Evolutionary conservation across 2,329 filamentous ascomycete species (phyloP), one percentile per base, ranked within the genome.

Genomic region (Aureobasidium sp.): DNA sequence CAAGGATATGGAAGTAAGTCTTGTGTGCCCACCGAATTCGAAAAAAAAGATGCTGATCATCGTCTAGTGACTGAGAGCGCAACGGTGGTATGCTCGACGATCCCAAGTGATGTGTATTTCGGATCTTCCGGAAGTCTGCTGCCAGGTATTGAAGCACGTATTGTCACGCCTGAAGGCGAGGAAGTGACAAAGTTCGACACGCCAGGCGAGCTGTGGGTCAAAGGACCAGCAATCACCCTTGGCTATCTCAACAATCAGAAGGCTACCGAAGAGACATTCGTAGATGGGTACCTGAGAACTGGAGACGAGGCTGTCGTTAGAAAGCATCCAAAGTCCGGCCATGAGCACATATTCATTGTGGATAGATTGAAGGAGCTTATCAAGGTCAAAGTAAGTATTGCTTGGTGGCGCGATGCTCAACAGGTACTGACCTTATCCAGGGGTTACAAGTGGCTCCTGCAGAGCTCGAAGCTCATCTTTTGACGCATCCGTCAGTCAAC

Each of bases 211-310:
- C 81, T 97, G 15, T 80, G 90, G 20, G 83, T 96, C 25, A 89
- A 90, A 71, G 85, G 84, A 0, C 91, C 91, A 0, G 86, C 87
- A 0, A 84, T 95, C 1, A 86, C 89, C 0, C 75, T 96, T 0
- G 92, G 92, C 0, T 97, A 97, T 68, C 77, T 96, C 59, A 88
- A 95, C 76, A 96, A 96, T 70, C 86, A 89, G 48, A 87, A 89
- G 69, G 91, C 92, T 3, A 95, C 87, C 22, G 31, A 58, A 9
- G 90, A 95, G 71, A 94, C 91, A 0, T 97, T 91, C 69, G 79
- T 86, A 1, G 68, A 68, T 76, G 77, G 78, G 1, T 74, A 60
- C 29, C 85, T 96, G 80, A 84, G 83, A 44, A 96, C 92, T 0
- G 92, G 92, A 6, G 92, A 97, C 68, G 90, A 95, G 72, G 90